Base-by-base conservation (phyloP, 768 basidiomycete genomes). In the Boletus bicolor region DNA sequence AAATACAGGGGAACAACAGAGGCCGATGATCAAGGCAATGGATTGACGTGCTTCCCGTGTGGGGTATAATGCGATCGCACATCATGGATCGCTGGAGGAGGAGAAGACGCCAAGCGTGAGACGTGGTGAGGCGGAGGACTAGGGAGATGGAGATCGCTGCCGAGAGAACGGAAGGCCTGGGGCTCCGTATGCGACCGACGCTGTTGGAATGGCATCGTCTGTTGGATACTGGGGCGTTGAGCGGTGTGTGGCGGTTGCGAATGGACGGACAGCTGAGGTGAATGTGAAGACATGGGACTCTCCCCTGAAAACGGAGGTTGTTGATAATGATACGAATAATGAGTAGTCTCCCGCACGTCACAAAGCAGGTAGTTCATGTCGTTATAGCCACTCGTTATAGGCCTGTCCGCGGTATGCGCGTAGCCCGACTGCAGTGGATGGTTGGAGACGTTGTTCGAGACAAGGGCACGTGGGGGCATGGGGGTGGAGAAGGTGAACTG, bases 171-270 rank as follows among this genome's bases (percentile, higher is more conserved):
- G 67, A 77, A 82, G 17, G 75, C 76, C 59, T 81, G 82, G 24
- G 83, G 77, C 45, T 85, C 85, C 32, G 81, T 82, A 49, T 80
- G 72, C 38, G 83, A 76, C 49, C 85, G 79, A 57, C 84, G 77
- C 60, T 82, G 82, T 39, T 77, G 76, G 64, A 79, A 86, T 14
- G 80, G 71, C 54, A 80, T 60, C 41, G 79, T 65, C 51, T 82
- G 78, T 7, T 76, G 75, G 35, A 77, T 70, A 39, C 68, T 68
- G 32, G 72, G 64, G 49, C 77, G 76, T 49, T 69, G 68, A 37
- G 77, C 67, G 38, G 55, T 61, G 53, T 66, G 72, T 50, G 68
- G 58, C 35, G 68, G 60, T 42, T 73, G 69, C 32, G 73, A 59
- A 61, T 75, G 73, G 19, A 73, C 69, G 34, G 76, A 63, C 30